phyloP scores from a whole-genome alignment of 495 filamentous ascomycete species.

The Endocarpon pusillum region DNA sequence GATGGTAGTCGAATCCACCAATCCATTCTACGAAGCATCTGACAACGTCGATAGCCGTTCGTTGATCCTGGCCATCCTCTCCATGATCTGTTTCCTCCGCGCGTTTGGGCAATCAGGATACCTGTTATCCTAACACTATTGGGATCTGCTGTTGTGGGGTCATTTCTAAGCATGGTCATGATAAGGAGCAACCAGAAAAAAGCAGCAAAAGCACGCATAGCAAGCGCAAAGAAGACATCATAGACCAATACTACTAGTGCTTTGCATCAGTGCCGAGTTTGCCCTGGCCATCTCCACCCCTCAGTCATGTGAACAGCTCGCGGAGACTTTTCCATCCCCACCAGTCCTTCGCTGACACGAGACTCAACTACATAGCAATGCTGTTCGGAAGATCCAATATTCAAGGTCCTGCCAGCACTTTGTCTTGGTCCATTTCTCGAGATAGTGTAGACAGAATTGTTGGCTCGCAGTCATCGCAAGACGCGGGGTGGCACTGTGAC shows the following conservation, averaged over 20 bases:
- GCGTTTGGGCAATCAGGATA: constrained; percentile 97
- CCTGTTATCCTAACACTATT: constrained; percentile 90
- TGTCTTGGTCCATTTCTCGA: no score
- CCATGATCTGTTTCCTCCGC: constrained; percentile 87
- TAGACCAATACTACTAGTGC: constrained; percentile 5
- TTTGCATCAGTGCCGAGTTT: constrained; percentile 4
- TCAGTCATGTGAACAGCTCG: no score
- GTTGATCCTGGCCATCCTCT: constrained; percentile 88
- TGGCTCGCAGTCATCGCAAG: no score
- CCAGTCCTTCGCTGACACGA: no score
- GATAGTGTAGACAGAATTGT: no score
- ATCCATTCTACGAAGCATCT: constrained; percentile 1
- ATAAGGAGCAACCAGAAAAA: constrained; percentile 97
- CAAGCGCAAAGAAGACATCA: constrained; percentile 36
- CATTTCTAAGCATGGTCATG: constrained; percentile 94
- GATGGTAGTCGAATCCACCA: constrained; percentile 43
- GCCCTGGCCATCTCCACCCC: constrained; percentile 7
- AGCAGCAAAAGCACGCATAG: constrained; percentile 74
- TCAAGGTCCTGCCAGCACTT: no score
- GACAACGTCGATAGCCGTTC: constrained; percentile 51
- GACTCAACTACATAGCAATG: no score
- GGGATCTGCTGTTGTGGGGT: constrained; percentile 84
- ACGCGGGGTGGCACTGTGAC: no score
- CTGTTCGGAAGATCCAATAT: no score
- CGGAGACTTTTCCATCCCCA: no score